Evolutionary conservation across 1,139 yeast species (phyloP).

Genomic region (Zhuliangozyma blackwelliae): DNA sequence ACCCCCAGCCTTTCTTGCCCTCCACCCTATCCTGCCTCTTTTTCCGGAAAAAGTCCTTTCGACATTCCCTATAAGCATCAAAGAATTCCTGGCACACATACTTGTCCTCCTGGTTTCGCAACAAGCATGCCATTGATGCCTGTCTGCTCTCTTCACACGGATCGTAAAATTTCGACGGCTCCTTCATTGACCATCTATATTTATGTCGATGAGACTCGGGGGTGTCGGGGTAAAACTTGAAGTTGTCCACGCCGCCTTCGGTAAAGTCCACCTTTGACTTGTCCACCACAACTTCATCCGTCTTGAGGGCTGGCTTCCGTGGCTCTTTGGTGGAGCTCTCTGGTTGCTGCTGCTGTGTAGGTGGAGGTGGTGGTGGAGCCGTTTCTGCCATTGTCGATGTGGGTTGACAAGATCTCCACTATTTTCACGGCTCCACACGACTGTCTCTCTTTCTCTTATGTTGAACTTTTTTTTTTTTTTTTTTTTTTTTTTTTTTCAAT

Average conservation of each 20-base stretch:
- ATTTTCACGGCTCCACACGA: no score
- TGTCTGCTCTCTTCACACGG: conserved; percentile 89
- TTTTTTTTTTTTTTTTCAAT: background rate
- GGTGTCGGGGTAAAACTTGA: conserved; percentile 79
- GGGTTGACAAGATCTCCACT: no score
- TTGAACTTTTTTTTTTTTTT: background rate
- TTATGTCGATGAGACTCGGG: conserved; percentile 62
- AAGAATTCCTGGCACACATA: conserved; percentile 80
- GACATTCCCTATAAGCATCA: conserved; percentile 89
- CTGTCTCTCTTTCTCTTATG: no score
- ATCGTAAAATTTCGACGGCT: conserved; percentile 80
- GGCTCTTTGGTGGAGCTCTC: background rate
- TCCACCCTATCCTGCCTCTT: conserved; percentile 32
- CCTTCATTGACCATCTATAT: conserved; percentile 60
- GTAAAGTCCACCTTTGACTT: conserved; percentile 56
- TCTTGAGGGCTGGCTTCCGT: background rate
- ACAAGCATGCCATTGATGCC: conserved; percentile 78
- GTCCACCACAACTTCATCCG: conserved; percentile 36
- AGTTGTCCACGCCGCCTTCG: conserved; percentile 47
- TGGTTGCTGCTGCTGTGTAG: no score
- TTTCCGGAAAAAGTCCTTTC: conserved; percentile 66
- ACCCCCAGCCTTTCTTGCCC: conserved; percentile 47
- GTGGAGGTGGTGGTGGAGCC: background rate
- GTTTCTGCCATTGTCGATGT: background rate
- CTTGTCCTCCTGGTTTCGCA: conserved; percentile 70